Evolutionary conservation across 768 basidiomycete genomes (phyloP).

Genomic region (Cantharellus anzutake): DNA sequence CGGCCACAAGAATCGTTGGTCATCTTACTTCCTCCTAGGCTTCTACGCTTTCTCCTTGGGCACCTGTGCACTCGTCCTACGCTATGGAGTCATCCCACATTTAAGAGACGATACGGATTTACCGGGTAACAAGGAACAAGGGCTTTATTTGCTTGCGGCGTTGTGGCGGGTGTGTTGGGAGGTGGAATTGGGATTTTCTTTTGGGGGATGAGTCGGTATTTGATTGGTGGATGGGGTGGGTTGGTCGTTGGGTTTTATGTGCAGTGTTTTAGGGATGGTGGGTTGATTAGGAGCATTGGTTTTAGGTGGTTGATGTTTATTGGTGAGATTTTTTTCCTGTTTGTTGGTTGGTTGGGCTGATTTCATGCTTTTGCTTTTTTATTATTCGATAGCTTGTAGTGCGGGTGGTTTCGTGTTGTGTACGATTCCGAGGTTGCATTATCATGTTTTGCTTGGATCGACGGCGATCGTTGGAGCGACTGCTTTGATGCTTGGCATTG

Average conservation of each 20-base stretch:
- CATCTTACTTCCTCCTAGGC: slow-evolving; percentile 82
- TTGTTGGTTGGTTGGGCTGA: neutral
- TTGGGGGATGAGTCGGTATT: slow-evolving; percentile 75
- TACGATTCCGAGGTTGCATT: slow-evolving; percentile 73
- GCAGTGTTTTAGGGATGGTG: slow-evolving; percentile 67
- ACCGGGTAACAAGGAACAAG: slow-evolving; percentile 58
- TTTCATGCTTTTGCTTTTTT: slow-evolving; percentile 4
- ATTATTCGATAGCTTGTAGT: slow-evolving; percentile 31
- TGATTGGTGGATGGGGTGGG: slow-evolving; percentile 54
- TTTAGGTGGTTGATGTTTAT: slow-evolving; percentile 83
- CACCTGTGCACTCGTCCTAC: slow-evolving; percentile 72
- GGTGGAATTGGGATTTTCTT: slow-evolving; percentile 83
- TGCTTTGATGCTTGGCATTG: slow-evolving; percentile 80
- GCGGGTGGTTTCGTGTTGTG: slow-evolving; percentile 67
- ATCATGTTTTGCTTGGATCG: slow-evolving; percentile 67
- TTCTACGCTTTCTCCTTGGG: slow-evolving; percentile 78
- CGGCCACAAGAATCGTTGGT: slow-evolving; percentile 94
- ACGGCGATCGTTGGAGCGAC: slow-evolving; percentile 83
- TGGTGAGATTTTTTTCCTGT: slow-evolving; percentile 25
- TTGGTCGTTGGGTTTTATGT: slow-evolving; percentile 77
- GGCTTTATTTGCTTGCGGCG: slow-evolving; percentile 75
- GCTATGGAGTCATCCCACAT: slow-evolving; percentile 50
- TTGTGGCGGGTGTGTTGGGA: slow-evolving; percentile 66
- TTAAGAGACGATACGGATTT: slow-evolving; percentile 49
- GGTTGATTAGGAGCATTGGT: slow-evolving; percentile 57